A percentile compares a stretch with the other conserved stretches of the same genome.
phyloP scores from a whole-genome alignment of 2,329 filamentous ascomycete species.

The Helminthosporium solani region DNA sequence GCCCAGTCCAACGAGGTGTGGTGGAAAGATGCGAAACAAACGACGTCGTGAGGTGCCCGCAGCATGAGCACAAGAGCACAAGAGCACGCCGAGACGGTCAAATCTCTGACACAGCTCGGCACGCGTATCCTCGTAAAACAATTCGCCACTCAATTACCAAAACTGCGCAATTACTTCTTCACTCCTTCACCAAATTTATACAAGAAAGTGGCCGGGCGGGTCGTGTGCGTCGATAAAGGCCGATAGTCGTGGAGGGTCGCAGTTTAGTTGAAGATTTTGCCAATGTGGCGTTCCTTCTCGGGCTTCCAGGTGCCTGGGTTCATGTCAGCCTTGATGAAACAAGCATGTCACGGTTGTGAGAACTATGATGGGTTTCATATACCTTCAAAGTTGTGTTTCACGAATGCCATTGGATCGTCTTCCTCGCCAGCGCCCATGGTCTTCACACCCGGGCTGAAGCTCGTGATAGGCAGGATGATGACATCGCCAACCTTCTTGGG shows the following conservation, averaged over 20 bases:
- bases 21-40: background rate
- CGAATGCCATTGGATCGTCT: conserved; percentile 94
- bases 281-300: conserved; percentile 37
- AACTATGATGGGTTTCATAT: conserved; percentile 32
- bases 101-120: conserved; percentile 8
- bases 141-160: too few species aligned
- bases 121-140: background rate
- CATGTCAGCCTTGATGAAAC: conserved; percentile 24
- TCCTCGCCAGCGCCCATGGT: conserved; percentile 89
- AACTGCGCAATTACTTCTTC: background rate
- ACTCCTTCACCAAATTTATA: conserved; percentile 12
- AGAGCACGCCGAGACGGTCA: conserved; percentile 3
- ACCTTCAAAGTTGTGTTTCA: conserved; percentile 97
- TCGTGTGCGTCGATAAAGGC: conserved; percentile 1
- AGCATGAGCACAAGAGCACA: background rate
- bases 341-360: conserved; percentile 3
- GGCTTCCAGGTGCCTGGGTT: conserved; percentile 40
- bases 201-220: conserved; percentile 10
- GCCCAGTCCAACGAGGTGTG: background rate
- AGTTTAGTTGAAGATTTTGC: conserved; percentile 32
- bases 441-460: conserved; percentile 90
- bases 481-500: conserved; percentile 91
- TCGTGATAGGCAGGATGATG: conserved; percentile 90
- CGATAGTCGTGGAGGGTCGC: background rate
- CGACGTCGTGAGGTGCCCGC: background rate